phyloP scores from a whole-genome alignment of 306 rosid species.

The Fragaria nilgerrensis region DNA sequence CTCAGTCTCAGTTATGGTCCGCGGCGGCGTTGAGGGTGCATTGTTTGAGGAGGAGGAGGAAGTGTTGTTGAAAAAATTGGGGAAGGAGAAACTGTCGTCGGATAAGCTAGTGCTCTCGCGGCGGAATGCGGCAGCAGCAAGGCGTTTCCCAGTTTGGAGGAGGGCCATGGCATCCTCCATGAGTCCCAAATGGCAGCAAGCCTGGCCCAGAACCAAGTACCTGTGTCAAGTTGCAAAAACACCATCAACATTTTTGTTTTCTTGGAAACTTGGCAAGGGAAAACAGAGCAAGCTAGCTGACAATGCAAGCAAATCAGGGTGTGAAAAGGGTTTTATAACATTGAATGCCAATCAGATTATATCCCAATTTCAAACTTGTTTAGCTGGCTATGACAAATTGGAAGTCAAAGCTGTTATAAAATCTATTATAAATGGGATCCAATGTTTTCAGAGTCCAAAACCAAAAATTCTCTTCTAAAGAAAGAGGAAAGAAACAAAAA shows the following conservation, averaged over 20 bases:
- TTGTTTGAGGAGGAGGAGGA: slow-evolving; percentile 19
- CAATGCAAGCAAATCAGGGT: background rate
- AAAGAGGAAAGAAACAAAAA: background rate
- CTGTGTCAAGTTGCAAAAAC: slow-evolving; percentile 38
- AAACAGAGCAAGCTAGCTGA: background rate
- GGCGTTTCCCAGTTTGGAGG: slow-evolving; percentile 88
- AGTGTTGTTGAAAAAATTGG: slow-evolving; percentile 36
- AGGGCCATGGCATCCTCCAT: slow-evolving; percentile 98
- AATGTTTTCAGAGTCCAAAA: background rate
- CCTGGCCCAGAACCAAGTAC: slow-evolving; percentile 83
- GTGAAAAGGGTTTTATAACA: background rate
- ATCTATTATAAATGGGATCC: background rate
- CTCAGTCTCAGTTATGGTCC: slow-evolving; percentile 49
- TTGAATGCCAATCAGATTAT: background rate
- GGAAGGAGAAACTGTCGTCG: slow-evolving; percentile 70
- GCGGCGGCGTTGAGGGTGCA: slow-evolving; percentile 50
- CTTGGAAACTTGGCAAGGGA: background rate
- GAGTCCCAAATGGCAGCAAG: slow-evolving; percentile 86
- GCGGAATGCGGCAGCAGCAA: slow-evolving; percentile 86
- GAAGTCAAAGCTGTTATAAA: background rate
- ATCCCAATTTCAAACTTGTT: background rate
- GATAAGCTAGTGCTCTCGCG: slow-evolving; percentile 88
- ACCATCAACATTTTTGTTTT: background rate
- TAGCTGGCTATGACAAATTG: slow-evolving; percentile 8
- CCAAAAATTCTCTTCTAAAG: background rate